Evolutionary conservation across 805 yeast genomes (phyloP), one percentile per base, ranked within the genome.

Genomic region (Schizosaccharomyces japonicus): DNA sequence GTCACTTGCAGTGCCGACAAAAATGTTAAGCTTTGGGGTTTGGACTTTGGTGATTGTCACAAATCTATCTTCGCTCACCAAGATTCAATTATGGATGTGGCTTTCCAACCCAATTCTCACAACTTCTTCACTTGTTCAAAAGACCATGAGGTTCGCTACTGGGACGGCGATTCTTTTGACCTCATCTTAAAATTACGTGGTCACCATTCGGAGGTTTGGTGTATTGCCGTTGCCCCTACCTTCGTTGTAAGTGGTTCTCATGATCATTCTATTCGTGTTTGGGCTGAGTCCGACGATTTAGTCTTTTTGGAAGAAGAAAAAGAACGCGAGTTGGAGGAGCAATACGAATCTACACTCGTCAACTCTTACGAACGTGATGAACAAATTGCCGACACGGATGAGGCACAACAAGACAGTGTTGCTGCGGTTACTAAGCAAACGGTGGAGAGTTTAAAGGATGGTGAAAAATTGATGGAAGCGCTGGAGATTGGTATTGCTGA

Each of bases 1-100:
- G 75, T 87, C 48, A 82, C 96, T 0, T 81, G 95, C 3, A 83
- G 95, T 1, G 98, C 98, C 0, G 99, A 90, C 63, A 90, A 90
- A 62, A 90, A 90, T 62, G 81, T 90, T 58, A 84, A 92, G 63
- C 80, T 90, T 50, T 90, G 99, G 99, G 99, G 99, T 47, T 66
- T 90, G 50, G 98, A 90, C 61, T 90, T 90, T 63, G 99, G 99
- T 63, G 99, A 90, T 63, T 90, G 98, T 67, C 98, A 90, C 62
- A 80, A 79, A 60, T 87, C 96, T 1, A 74, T 90, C 26, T 90
- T 90, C 61, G 99, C 93, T 1, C 99, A 90, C 60, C 94, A 84
- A 57, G 99, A 90, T 60, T 78, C 94, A 2, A 81, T 90, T 50
- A 82, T 87, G 94, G 70, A 71, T 52, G 94, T 87, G 28, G 71